These are phyloP conservation scores for Plasmodium vivax DNA, from an alignment of 169 alveolate genomes.

Conservation along the genomic window DNA sequence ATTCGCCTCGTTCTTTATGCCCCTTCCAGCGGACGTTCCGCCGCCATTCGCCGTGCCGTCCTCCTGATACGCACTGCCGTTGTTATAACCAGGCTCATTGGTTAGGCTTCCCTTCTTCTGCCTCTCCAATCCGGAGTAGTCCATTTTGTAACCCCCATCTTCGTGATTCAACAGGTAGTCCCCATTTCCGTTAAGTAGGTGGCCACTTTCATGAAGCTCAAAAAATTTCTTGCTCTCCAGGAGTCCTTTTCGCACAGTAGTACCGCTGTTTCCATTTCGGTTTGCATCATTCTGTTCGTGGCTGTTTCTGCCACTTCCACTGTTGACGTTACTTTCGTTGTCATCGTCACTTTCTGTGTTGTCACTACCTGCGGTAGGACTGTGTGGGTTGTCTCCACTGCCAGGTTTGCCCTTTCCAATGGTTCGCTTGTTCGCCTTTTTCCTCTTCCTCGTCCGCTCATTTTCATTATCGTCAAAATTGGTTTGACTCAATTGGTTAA, in stretches of 20 bases:
- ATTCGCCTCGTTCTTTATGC: background rate
- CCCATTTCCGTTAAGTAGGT: background rate
- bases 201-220: background rate
- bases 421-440: background rate
- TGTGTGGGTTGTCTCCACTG: background rate
- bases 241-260: background rate
- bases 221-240: background rate
- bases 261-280: background rate
- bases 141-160: background rate
- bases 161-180: background rate
- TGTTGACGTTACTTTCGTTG: background rate
- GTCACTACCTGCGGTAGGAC: background rate
- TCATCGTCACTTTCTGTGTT: background rate
- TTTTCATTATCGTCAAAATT: slow-evolving; percentile 10
- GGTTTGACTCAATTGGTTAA: background rate
- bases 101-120: background rate
- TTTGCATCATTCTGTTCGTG: background rate
- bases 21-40: background rate
- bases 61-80: background rate
- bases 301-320: background rate
- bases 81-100: background rate
- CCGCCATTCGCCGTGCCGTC: background rate
- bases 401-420: background rate
- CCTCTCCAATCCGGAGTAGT: background rate
- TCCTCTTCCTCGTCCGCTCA: background rate